These are phyloP conservation scores for Cutaneotrichosporon daszewskae DNA, from an alignment of 1,284 basidiomycete genomes.

Conservation along the genomic window DNA sequence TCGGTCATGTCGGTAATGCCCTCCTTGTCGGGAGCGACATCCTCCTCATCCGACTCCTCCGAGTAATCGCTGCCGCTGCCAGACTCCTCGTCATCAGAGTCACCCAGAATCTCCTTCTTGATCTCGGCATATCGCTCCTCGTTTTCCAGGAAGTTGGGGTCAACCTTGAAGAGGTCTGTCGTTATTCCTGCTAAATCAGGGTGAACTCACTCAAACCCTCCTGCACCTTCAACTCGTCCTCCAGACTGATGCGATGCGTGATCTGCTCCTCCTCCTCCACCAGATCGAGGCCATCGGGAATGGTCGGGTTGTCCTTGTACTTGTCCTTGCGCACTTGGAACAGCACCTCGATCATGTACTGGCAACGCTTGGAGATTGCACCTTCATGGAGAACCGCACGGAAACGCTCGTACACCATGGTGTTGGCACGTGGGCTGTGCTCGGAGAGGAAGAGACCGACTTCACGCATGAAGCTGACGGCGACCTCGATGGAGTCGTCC, in stretches of 20 bases:
- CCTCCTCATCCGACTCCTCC: slow-evolving; percentile 59
- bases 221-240: slow-evolving; percentile 88
- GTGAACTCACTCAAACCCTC: slow-evolving; percentile 77
- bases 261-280: slow-evolving; percentile 98
- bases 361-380: slow-evolving; percentile 87
- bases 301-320: slow-evolving; percentile 94
- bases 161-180: slow-evolving; percentile 89
- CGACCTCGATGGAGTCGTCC: slow-evolving; percentile 96
- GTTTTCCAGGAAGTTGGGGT: slow-evolving; percentile 80
- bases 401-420: slow-evolving; percentile 90
- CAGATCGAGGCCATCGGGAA: slow-evolving; percentile 88
- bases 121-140: slow-evolving; percentile 91
- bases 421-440: slow-evolving; percentile 89
- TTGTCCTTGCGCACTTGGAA: slow-evolving; percentile 98
- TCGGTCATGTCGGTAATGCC: slow-evolving; percentile 93
- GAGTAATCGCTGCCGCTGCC: slow-evolving; percentile 67
- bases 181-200: not conserved
- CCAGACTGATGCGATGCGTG: slow-evolving; percentile 84
- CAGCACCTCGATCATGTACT: slow-evolving; percentile 99
- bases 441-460: slow-evolving; percentile 92
- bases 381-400: slow-evolving; percentile 94
- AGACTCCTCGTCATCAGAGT: slow-evolving; percentile 50
- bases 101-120: slow-evolving; percentile 87
- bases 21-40: slow-evolving; percentile 64
- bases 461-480: slow-evolving; percentile 94